Evolutionary conservation across 129 eudicot genomes (phyloP), one percentile per base, ranked within the genome.

Genomic region (Chrysanthemum lavandulifolium): DNA sequence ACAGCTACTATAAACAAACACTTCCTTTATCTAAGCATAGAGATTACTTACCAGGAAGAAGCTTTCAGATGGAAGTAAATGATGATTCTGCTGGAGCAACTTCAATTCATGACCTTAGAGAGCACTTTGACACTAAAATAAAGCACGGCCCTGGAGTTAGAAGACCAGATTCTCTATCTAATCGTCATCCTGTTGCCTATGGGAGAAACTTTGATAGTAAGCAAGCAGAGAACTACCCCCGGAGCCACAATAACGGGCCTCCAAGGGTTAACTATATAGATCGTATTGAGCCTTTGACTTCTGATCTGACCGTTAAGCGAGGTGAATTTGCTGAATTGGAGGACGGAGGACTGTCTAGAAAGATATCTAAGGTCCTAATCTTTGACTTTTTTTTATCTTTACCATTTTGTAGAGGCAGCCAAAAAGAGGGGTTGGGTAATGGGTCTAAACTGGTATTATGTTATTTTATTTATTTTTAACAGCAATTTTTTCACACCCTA

Each of bases 301-400:
- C 90, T 23, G 80, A 67, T 75, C 45, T 84, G 48, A 16, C 78
- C 2, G 27, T 67, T 43, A 87, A 83, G 77, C 76, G 75, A 51
- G 62, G 75, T 64, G 85, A 82, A 70, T 54, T 71, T 59, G 67
- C 69, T 76, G 69, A 63, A 65, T 43, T 29, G 61, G 78, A 74
- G 69, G 95, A 93, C 29, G 75, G 73, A 71, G 85, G 80, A 73
- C 70, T 78, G 7, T 61, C 90, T 55, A 79, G 86, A 63, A 79
- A 71, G 79, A 77, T 57, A n/a, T 67, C 71, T 12, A 86, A 92
- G 98, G 98, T 92, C 48, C 72, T 47, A 29, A 74, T 40, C 49
- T 45, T 51, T 52, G 54, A 48, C 13, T 31, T 31, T 5, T 5
- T 52, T 57, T 54, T 45, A 61, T 47, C 68, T 21, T 27, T 51